Conservation (phyloP, 2,329 filamentous ascomycete species). For the Myriosclerotinia curreyana region DNA sequence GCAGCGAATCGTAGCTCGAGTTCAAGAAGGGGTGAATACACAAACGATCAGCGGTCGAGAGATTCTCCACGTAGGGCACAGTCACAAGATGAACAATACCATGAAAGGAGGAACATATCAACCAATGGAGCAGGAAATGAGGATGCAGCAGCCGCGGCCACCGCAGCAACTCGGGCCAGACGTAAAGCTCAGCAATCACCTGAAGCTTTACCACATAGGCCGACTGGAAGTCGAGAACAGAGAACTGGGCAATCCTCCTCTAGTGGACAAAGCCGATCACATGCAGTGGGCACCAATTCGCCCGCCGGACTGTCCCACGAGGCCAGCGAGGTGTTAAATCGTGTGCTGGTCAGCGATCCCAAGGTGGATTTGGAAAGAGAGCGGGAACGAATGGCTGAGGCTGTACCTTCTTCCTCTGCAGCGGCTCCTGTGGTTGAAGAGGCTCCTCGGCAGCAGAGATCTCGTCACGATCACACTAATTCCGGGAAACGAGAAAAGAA, state of each 20-base stretch:
- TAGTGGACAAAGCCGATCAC: conserved; percentile 33
- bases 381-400: conserved; percentile 64
- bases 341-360: conserved; percentile 72
- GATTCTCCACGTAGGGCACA: conserved; percentile 30
- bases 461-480: conserved; percentile 55
- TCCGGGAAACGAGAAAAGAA: conserved; percentile 61
- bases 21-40: conserved; percentile 27
- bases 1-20: conserved; percentile 31
- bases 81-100: conserved; percentile 32
- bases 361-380: conserved; percentile 71
- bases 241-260: conserved; percentile 40
- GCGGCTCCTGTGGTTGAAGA: conserved; percentile 48
- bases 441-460: conserved; percentile 44
- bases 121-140: conserved; percentile 42
- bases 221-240: conserved; percentile 43
- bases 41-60: conserved; percentile 28
- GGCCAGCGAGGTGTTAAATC: conserved; percentile 74
- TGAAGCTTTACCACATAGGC: conserved; percentile 45
- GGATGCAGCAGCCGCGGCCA: conserved; percentile 40
- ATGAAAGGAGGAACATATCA: conserved; percentile 43
- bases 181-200: conserved; percentile 46
- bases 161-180: conserved; percentile 46
- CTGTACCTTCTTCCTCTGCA: conserved; percentile 46
- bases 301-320: conserved; percentile 65
- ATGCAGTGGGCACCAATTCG: conserved; percentile 45